These are phyloP conservation scores for Pythium volutum DNA, from an alignment of 352 stramenopile species.

Conservation along the genomic window DNA sequence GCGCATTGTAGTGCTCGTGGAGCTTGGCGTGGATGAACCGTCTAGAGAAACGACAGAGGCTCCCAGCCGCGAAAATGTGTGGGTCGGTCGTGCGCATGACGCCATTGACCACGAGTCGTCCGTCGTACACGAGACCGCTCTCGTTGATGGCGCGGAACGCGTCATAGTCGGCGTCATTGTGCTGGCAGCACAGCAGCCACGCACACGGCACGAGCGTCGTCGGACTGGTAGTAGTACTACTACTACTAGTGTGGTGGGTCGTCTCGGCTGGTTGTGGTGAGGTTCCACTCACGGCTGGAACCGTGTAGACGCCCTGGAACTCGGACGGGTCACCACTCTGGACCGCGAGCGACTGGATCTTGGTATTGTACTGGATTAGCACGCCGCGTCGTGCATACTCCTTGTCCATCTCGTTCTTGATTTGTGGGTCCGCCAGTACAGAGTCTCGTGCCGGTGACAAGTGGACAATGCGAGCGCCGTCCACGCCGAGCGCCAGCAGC, in stretches of 20 bases:
- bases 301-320: conserved; percentile 45
- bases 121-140: conserved; percentile 91
- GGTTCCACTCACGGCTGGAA: conserved; percentile 13
- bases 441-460: conserved; percentile 45
- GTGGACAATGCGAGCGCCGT: conserved; percentile 47
- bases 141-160: conserved; percentile 90
- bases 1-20: conserved; percentile 73
- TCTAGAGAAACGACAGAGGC: conserved; percentile 75
- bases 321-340: conserved; percentile 13
- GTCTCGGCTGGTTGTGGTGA: not conserved
- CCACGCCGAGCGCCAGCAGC: conserved; percentile 40
- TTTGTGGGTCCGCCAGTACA: conserved; percentile 59
- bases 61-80: conserved; percentile 64
- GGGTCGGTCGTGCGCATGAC: conserved; percentile 84
- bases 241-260: conserved; percentile 1
- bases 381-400: conserved; percentile 40
- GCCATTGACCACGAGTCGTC: conserved; percentile 86
- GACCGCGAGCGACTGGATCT: conserved; percentile 44
- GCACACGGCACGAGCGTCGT: conserved; percentile 35
- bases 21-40: conserved; percentile 74
- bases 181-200: conserved; percentile 82
- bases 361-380: conserved; percentile 39
- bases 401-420: conserved; percentile 58
- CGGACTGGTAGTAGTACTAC: not conserved
- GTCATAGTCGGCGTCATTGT: conserved; percentile 84